Percentiles rank a stretch among this genome's conserved stretches.
Conservation (phyloP, 2,329 filamentous ascomycete species). For the Aspergillus caelatus region DNA sequence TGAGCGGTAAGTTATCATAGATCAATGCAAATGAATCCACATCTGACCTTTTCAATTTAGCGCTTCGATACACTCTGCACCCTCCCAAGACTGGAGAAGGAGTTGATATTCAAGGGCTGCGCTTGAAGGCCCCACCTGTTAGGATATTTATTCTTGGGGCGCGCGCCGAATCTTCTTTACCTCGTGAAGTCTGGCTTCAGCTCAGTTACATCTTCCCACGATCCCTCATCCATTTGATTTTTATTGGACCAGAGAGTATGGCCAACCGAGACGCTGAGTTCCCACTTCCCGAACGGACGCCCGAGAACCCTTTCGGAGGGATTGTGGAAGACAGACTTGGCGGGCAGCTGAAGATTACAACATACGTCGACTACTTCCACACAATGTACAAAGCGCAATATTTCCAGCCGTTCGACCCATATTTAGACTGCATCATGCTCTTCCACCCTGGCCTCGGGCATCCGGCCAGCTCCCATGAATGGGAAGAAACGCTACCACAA, state of each 20-base stretch:
- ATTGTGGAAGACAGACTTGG: slow-evolving; percentile 89
- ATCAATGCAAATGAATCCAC: neutral
- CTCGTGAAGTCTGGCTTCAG: slow-evolving; percentile 91
- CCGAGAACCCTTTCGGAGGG: slow-evolving; percentile 88
- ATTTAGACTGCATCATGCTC: slow-evolving; percentile 96
- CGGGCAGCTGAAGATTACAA: slow-evolving; percentile 91
- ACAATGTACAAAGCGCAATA: slow-evolving; percentile 88
- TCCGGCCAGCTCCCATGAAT: slow-evolving; percentile 89
- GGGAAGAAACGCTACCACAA: slow-evolving; percentile 85
- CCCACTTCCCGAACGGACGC: slow-evolving; percentile 81
- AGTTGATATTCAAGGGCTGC: slow-evolving; percentile 73
- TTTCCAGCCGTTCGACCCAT: slow-evolving; percentile 94
- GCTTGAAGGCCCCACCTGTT: slow-evolving; percentile 82
- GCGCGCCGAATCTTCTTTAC: slow-evolving; percentile 94
- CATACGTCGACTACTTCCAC: slow-evolving; percentile 97
- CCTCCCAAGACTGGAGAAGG: slow-evolving; percentile 79
- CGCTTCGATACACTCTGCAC: slow-evolving; percentile 90
- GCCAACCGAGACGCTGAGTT: slow-evolving; percentile 90
- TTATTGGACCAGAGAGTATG: slow-evolving; percentile 97
- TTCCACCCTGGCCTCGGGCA: slow-evolving; percentile 97
- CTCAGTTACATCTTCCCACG: slow-evolving; percentile 93
- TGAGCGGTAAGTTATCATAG: slow-evolving; percentile 69
- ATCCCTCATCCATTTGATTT: slow-evolving; percentile 84
- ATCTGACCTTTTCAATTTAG: slow-evolving; percentile 47
- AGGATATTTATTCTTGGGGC: slow-evolving; percentile 92